Percentiles rank a stretch among this genome's conserved stretches.
These are phyloP conservation scores for Leptodermis oblonga DNA, from an alignment of 257 asterid species.

Conservation along the genomic window DNA sequence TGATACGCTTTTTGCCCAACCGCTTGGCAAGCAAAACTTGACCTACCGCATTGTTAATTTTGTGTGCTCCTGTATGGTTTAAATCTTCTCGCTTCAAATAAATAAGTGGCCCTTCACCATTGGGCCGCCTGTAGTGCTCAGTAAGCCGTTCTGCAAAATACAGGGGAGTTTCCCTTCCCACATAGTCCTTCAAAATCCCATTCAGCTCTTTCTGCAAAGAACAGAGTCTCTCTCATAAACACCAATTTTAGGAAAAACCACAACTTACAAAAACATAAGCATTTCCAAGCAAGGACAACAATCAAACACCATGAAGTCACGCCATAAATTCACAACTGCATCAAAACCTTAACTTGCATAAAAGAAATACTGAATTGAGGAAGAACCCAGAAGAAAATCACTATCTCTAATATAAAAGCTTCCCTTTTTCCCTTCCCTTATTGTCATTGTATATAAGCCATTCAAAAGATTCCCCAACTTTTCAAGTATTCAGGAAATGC, in stretches of 20 bases:
- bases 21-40: constrained; percentile 94
- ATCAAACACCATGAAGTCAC: neutral
- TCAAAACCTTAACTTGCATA: neutral
- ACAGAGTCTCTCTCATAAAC: neutral
- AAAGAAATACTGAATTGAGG: too few species aligned
- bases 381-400: too few species aligned
- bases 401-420: neutral
- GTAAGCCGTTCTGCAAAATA: constrained; percentile 89
- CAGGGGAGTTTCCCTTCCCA: constrained; percentile 92
- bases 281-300: neutral
- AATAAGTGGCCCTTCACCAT: constrained; percentile 77
- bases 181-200: constrained; percentile 86
- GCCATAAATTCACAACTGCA: neutral
- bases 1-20: constrained; percentile 79
- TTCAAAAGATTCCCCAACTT: neutral
- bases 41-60: constrained; percentile 85
- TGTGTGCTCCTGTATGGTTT: constrained; percentile 97
- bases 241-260: neutral
- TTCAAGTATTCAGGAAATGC: neutral
- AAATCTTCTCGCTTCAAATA: constrained; percentile 94
- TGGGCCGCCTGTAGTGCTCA: constrained; percentile 65
- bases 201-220: constrained; percentile 63
- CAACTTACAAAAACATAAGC: neutral
- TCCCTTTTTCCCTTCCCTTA: neutral
- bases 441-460: neutral